Percentiles rank a stretch among this genome's conserved stretches.
Evolutionary conservation across 768 basidiomycete genomes (phyloP).

Genomic region (Pholiota microspora): DNA sequence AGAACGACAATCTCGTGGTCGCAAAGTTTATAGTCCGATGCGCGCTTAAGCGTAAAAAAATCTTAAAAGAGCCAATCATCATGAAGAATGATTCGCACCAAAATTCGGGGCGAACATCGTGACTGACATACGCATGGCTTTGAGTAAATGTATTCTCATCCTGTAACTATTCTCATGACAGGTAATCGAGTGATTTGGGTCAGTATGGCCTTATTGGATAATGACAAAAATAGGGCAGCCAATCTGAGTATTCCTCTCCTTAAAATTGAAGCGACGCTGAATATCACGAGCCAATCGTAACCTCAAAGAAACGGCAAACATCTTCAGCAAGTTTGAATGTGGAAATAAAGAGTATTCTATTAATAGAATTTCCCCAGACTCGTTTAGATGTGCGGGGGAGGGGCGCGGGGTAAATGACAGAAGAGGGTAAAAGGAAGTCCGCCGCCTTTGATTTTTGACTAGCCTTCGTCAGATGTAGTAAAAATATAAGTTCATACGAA

Average conservation of each 20-base stretch:
- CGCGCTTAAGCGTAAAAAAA: neutral
- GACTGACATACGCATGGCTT: constrained; percentile 3
- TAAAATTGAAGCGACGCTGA: neutral
- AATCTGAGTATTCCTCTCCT: no score
- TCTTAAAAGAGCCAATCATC: neutral
- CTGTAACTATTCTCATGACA: constrained; percentile 7
- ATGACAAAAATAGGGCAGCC: neutral
- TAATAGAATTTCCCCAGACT: neutral
- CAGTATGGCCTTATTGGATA: neutral
- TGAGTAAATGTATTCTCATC: neutral
- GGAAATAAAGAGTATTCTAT: neutral
- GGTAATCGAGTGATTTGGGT: neutral
- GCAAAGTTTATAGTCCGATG: neutral
- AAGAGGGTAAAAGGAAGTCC: neutral
- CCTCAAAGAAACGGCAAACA: neutral
- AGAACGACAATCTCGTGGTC: neutral
- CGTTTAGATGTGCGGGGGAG: neutral
- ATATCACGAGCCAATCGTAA: neutral
- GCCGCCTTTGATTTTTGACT: neutral
- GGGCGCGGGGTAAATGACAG: neutral
- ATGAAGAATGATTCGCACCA: neutral
- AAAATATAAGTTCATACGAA: neutral
- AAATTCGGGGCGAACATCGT: constrained; percentile 2
- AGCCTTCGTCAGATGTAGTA: neutral
- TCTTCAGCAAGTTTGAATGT: neutral